A percentile compares a stretch with the other conserved stretches of the same genome.
Evolutionary conservation across 1,284 basidiomycete species (phyloP).

Genomic region (Cryptococcus maquisensis): DNA sequence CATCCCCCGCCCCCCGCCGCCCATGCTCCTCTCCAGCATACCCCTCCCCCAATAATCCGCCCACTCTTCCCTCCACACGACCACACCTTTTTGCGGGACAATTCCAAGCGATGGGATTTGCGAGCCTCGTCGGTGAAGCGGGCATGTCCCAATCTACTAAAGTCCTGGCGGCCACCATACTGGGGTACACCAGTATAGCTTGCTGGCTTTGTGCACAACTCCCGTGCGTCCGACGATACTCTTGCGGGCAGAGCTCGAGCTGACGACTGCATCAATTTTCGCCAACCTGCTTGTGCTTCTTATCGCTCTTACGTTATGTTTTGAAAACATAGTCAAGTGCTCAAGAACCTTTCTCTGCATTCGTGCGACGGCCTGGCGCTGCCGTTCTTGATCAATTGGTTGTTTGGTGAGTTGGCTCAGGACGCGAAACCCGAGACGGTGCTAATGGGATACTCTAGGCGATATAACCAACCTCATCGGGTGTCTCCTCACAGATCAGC

Average conservation of each 20-base stretch:
- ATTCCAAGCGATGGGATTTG: not conserved
- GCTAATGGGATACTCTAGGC: conserved; percentile 53
- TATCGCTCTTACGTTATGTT: conserved; percentile 2
- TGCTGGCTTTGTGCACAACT: conserved; percentile 89
- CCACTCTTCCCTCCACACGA: too few species aligned
- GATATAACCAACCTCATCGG: conserved; percentile 83
- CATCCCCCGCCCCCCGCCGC: too few species aligned
- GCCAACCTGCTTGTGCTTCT: not conserved
- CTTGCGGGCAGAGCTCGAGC: not conserved
- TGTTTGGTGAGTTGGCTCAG: conserved; percentile 60
- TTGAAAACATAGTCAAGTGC: conserved; percentile 59
- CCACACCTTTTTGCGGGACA: not conserved
- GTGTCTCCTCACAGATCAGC: conserved; percentile 81
- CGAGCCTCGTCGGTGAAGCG: not conserved
- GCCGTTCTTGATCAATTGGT: conserved; percentile 85
- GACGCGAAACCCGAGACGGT: too few species aligned
- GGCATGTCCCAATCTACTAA: conserved; percentile 9
- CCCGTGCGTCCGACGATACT: conserved; percentile 60
- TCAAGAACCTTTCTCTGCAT: conserved; percentile 69
- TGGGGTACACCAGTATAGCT: conserved; percentile 73
- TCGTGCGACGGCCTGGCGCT: conserved; percentile 82
- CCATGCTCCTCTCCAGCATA: too few species aligned
- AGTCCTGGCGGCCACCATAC: conserved; percentile 42
- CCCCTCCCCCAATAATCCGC: too few species aligned
- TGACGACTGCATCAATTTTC: not conserved